Evolutionary conservation across 108 stramenopile species (phyloP).

Genomic region (Cyclotella atomus): DNA sequence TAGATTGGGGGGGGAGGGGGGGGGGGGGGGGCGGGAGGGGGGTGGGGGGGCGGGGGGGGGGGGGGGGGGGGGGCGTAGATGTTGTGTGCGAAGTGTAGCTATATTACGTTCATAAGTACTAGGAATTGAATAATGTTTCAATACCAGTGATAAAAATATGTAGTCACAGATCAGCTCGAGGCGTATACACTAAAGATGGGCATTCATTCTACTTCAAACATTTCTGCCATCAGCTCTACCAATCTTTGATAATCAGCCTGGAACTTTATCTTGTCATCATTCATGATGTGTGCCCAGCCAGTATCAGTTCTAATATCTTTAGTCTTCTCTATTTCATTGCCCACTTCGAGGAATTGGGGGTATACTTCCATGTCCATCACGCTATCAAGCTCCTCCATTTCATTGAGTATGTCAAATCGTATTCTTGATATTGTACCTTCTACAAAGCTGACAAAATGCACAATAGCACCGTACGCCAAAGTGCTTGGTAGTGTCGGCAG

Average conservation of each 20-base stretch:
- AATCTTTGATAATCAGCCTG: conserved; percentile 71
- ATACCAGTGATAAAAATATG: no score
- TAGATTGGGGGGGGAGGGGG: no score
- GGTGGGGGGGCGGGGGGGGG: no score
- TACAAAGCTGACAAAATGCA: conserved; percentile 73
- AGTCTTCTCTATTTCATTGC: conserved; percentile 64
- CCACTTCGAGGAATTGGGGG: conserved; percentile 60
- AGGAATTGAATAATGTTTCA: no score
- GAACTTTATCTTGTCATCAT: conserved; percentile 69
- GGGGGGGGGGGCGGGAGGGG: no score
- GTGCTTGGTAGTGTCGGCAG: conserved; percentile 62
- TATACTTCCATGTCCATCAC: conserved; percentile 78
- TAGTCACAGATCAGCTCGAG: not conserved
- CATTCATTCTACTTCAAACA: conserved; percentile 62
- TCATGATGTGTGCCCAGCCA: conserved; percentile 85
- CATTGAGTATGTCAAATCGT: conserved; percentile 57
- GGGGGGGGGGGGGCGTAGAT: no score
- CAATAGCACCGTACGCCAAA: conserved; percentile 68
- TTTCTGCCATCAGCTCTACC: conserved; percentile 73
- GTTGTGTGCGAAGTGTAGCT: no score
- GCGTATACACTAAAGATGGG: not conserved
- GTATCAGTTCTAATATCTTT: conserved; percentile 75
- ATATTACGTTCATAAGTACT: no score
- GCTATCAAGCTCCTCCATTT: conserved; percentile 72
- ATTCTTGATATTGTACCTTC: conserved; percentile 60